Conservation (phyloP, 2,329 filamentous ascomycete species). For the Colletotrichum spaethianum region DNA sequence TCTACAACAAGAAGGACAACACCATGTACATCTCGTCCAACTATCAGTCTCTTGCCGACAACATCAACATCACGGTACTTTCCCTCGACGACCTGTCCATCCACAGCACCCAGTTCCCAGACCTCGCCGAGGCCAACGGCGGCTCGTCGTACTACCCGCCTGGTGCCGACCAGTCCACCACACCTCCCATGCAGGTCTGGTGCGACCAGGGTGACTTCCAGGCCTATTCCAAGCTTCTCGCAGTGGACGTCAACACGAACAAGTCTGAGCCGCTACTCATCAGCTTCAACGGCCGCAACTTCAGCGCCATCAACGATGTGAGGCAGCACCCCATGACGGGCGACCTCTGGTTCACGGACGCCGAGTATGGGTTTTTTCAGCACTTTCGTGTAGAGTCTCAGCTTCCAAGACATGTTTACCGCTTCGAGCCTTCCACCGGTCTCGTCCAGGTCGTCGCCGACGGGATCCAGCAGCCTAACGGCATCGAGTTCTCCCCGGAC, state of each 20-base stretch:
- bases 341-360: slow-evolving; percentile 66
- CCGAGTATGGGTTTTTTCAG: slow-evolving; percentile 63
- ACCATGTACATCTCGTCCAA: slow-evolving; percentile 41
- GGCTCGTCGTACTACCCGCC: slow-evolving; percentile 44
- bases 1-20: slow-evolving; percentile 42
- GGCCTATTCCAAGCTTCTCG: slow-evolving; percentile 35
- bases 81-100: slow-evolving; percentile 42
- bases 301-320: slow-evolving; percentile 66
- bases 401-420: slow-evolving; percentile 64
- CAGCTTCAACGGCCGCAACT: slow-evolving; percentile 45
- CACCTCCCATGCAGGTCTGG: slow-evolving; percentile 43
- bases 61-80: slow-evolving; percentile 43
- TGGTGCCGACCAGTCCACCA: slow-evolving; percentile 32
- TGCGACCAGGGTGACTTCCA: slow-evolving; percentile 41
- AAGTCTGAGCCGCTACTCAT: slow-evolving; percentile 37
- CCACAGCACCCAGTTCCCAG: slow-evolving; percentile 43
- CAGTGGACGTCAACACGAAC: slow-evolving; percentile 43
- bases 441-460: slow-evolving; percentile 61
- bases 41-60: slow-evolving; percentile 34
- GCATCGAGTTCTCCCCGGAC: slow-evolving; percentile 62
- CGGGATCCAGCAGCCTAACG: slow-evolving; percentile 62
- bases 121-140: slow-evolving; percentile 44
- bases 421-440: slow-evolving; percentile 57
- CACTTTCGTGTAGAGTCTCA: slow-evolving; percentile 59
- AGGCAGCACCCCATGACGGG: slow-evolving; percentile 57